Conservation (phyloP, 805 yeast species). For the Teunomyces stri region DNA sequence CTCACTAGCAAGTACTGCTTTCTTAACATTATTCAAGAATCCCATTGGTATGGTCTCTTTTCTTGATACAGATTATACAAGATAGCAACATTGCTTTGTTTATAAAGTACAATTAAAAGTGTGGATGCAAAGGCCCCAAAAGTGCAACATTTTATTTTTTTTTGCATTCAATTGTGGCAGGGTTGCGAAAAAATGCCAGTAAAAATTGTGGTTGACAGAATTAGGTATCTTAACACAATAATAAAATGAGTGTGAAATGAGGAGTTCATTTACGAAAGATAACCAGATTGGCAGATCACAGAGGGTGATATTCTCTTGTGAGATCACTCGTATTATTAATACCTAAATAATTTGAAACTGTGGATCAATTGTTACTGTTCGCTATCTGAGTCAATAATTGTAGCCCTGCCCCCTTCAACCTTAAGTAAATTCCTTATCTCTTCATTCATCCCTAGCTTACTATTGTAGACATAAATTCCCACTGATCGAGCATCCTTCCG, state of each 20-base stretch:
- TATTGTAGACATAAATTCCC: slow-evolving; percentile 20
- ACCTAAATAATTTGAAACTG: neutral
- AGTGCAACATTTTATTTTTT: neutral
- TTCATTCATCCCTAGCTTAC: neutral
- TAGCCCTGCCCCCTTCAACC: neutral
- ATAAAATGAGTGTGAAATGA: too few relatives aligned
- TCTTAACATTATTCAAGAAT: neutral
- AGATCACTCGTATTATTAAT: neutral
- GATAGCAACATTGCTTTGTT: neutral
- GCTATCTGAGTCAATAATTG: neutral
- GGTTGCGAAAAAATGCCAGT: neutral
- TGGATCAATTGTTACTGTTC: neutral
- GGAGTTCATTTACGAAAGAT: too few relatives aligned
- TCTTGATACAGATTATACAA: neutral
- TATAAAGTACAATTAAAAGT: neutral
- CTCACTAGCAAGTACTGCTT: neutral
- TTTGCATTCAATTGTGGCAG: slow-evolving; percentile 4
- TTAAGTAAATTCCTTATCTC: neutral
- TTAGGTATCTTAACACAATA: too few relatives aligned
- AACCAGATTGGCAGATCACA: too few relatives aligned
- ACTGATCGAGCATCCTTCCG: slow-evolving; percentile 15
- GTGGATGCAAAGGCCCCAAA: neutral
- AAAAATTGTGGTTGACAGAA: neutral
- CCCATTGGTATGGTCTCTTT: neutral
- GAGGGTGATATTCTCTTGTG: too few relatives aligned